These are phyloP conservation scores for Podospora appendiculata DNA, from an alignment of 495 filamentous ascomycete species.

Conservation along the genomic window DNA sequence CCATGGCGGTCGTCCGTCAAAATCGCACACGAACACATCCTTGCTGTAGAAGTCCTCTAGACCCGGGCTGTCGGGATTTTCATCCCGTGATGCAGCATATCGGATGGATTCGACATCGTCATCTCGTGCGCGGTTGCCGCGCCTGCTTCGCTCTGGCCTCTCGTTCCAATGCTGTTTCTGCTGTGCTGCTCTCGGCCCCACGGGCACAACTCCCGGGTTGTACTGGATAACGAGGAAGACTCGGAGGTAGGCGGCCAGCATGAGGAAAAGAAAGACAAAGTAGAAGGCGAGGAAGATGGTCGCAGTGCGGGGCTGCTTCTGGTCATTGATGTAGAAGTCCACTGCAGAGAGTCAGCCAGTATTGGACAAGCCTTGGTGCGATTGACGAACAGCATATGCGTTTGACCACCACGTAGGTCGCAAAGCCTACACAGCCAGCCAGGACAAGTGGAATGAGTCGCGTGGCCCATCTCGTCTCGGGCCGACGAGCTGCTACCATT, in stretches of 20 bases:
- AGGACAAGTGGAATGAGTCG: conserved; percentile 34
- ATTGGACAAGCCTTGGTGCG: not conserved
- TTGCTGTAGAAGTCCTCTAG: conserved; percentile 62
- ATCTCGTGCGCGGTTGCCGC: conserved; percentile 2
- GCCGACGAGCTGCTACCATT: conserved; percentile 23
- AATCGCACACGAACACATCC: conserved; percentile 74
- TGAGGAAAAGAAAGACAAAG: conserved; percentile 57
- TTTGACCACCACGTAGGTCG: conserved; percentile 33
- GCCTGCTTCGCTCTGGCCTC: conserved; percentile 7
- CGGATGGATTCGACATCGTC: conserved; percentile 34
- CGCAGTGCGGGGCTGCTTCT: conserved; percentile 45
- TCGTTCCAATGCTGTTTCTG: conserved; percentile 7
- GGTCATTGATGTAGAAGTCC: conserved; percentile 52
- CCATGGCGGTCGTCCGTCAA: conserved; percentile 71
- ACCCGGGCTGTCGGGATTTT: conserved; percentile 37
- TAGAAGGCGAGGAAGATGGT: conserved; percentile 64
- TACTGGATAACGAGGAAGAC: conserved; percentile 54
- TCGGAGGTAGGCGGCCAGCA: conserved; percentile 61
- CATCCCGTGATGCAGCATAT: conserved; percentile 26
- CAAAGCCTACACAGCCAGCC: conserved; percentile 27
- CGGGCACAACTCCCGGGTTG: conserved; percentile 63
- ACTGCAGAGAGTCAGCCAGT: conserved; percentile 34
- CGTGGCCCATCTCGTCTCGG: conserved; percentile 38
- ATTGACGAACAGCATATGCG: conserved; percentile 22
- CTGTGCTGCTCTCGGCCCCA: conserved; percentile 37